Percentiles rank a stretch among this genome's conserved stretches.
These are phyloP conservation scores for Brassica rapa DNA, from an alignment of 345 rosid species.

Conservation along the genomic window DNA sequence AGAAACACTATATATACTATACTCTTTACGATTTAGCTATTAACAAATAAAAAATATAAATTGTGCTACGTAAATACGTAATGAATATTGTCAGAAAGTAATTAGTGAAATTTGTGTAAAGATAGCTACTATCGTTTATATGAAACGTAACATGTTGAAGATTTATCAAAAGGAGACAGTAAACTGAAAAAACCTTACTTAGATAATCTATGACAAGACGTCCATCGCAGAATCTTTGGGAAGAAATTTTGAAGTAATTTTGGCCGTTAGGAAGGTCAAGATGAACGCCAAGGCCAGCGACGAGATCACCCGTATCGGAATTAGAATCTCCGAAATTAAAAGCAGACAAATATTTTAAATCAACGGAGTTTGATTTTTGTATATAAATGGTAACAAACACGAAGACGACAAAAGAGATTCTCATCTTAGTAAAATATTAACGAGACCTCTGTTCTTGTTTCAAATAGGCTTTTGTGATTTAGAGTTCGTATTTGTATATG, in stretches of 20 bases:
- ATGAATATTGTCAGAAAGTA: not conserved
- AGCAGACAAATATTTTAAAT: conserved; percentile 50
- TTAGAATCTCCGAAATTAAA: conserved; percentile 81
- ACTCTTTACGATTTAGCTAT: not conserved
- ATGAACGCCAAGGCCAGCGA: conserved; percentile 53
- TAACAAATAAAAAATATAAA: not conserved
- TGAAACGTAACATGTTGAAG: not conserved
- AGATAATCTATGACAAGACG: conserved; percentile 62
- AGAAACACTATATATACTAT: not conserved
- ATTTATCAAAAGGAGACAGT: not conserved
- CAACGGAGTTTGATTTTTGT: conserved; percentile 29
- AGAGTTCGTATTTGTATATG: not conserved
- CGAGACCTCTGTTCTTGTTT: conserved; percentile 9
- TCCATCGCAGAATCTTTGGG: conserved; percentile 70
- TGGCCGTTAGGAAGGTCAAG: conserved; percentile 53
- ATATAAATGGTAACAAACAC: conserved; percentile 2
- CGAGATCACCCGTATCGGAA: conserved; percentile 63
- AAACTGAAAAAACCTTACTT: conserved; percentile 39
- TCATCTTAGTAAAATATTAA: conserved; percentile 14
- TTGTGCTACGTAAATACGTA: not conserved
- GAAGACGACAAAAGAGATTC: conserved; percentile 13
- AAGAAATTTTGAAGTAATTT: conserved; percentile 48
- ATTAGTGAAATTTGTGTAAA: not conserved
- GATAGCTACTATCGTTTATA: not conserved
- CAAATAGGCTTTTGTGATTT: not conserved